Percentiles rank a stretch among this genome's conserved stretches.
phyloP scores from a whole-genome alignment of 176 grass and related monocot genomes.

The Pharus latifolius region DNA sequence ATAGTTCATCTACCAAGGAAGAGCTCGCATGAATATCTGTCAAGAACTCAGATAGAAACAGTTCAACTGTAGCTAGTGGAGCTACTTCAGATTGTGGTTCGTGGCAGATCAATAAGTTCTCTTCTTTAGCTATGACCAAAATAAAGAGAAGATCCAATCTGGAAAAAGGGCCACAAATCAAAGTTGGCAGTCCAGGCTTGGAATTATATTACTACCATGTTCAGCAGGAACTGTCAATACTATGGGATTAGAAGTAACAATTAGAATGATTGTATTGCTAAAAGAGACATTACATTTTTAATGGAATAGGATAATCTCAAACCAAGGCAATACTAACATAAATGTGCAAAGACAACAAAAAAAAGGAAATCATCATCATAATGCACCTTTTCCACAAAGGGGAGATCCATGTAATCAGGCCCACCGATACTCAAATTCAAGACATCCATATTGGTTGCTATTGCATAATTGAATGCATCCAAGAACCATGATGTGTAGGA shows the following conservation, averaged over 20 bases:
- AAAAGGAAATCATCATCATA: neutral
- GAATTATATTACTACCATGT: neutral
- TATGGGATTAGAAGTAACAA: neutral
- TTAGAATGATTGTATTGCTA: neutral
- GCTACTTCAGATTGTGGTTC: neutral
- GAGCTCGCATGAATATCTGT: neutral
- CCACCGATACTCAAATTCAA: constrained; percentile 97
- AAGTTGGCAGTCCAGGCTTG: neutral
- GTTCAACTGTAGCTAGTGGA: neutral
- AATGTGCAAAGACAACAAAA: neutral
- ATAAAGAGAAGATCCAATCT: neutral
- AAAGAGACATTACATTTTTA: neutral
- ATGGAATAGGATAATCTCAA: neutral
- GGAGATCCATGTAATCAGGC: constrained; percentile 93
- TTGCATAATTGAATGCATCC: constrained; percentile 99
- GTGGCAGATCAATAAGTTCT: neutral
- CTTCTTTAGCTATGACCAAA: neutral
- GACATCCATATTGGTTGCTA: constrained; percentile 94
- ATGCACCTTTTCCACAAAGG: constrained; percentile 94
- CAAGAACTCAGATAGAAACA: neutral
- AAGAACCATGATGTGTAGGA: constrained; percentile 99
- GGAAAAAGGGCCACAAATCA: no score
- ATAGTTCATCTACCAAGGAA: neutral
- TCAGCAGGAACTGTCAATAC: neutral
- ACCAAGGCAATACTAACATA: neutral